Base-by-base conservation (phyloP, 208 protist genomes). In the Leishmania arabica region DNA sequence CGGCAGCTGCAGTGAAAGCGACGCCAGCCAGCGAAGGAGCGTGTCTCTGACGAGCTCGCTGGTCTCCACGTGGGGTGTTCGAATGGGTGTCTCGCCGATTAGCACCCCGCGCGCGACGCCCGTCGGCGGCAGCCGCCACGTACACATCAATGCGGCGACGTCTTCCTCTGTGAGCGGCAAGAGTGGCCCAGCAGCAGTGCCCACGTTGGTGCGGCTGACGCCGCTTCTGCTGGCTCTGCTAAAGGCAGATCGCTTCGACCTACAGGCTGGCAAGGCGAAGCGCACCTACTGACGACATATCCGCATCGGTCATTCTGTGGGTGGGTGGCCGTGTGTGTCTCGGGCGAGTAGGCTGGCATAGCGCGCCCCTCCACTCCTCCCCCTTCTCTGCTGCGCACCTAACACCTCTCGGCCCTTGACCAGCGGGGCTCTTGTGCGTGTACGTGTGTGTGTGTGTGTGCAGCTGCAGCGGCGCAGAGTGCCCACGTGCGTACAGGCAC, bases 201-300 rank as follows among this genome's bases (percentile, higher is more conserved):
- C 54, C 3, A 81, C 77, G 34, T 15, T 75, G 19, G 37, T 81
- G 21, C 77, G 53, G 1, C 77, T 81, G 17, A 75, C 77, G 4
- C 77, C 77, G 42, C 66, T 81, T 21, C 53, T 81, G 9, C 31
- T 81, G 51, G 47, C 77, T 5, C 54, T 81, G 77, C 27, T 81
- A 68, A 81, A 81, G 42, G 77, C 47, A 42, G 54, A 81, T 72
- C 68, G 68, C 68, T 73, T 81, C 24, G 77, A 81, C 68, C 68
- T 81, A 31, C 77, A 81, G 54, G 77, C 77, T 31, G 77, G 77
- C 7, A 81, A 81, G 77, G 68, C 77, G 27, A 81, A 64, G 42
- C 68, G 68, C 40, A 70, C 7, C 21, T 75, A 75, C 54, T 81
- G 54, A 75, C 24, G 34, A 8, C 21, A 17, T 19, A 24, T 17